Evolutionary conservation across 2,329 filamentous ascomycete genomes (phyloP).

Genomic region (Coccinonectria pachysandricola): DNA sequence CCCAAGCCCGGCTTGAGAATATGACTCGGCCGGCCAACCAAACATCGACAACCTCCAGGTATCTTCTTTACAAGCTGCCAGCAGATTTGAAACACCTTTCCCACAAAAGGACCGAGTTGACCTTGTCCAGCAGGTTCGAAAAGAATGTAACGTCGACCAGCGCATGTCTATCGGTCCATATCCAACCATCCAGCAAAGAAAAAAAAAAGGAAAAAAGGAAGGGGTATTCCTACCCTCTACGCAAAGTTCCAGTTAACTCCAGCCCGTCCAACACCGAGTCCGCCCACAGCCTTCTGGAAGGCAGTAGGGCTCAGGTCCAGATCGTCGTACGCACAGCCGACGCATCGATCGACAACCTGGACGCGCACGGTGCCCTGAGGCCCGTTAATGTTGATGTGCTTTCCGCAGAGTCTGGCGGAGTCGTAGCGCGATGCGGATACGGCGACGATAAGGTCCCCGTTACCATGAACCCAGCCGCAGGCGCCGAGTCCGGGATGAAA

Average conservation of each 20-base stretch:
- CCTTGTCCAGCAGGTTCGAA: constrained; percentile 6
- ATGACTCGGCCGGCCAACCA: no score
- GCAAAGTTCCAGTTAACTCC: constrained; percentile 19
- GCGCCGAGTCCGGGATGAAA: constrained; percentile 57
- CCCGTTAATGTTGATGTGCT: constrained; percentile 51
- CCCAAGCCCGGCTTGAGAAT: no score
- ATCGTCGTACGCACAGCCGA: constrained; percentile 33
- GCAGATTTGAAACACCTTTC: no score
- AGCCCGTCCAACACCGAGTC: constrained; percentile 14
- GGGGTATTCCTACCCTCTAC: no score
- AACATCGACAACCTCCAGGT: no score
- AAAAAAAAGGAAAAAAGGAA: constrained; percentile 2
- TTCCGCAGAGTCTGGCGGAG: constrained; percentile 47
- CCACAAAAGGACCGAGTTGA: no score
- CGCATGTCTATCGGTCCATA: not conserved
- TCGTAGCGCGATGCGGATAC: constrained; percentile 61
- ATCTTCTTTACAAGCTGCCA: no score
- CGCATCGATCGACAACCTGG: constrained; percentile 59
- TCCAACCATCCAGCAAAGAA: not conserved
- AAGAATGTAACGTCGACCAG: not conserved
- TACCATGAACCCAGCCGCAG: constrained; percentile 49
- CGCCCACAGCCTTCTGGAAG: constrained; percentile 34
- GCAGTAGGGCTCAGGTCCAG: constrained; percentile 37
- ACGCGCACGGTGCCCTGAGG: constrained; percentile 40
- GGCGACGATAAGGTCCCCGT: constrained; percentile 51